Base-by-base conservation (phyloP, 108 stramenopile genomes). In the Skeletonema marinoi region DNA sequence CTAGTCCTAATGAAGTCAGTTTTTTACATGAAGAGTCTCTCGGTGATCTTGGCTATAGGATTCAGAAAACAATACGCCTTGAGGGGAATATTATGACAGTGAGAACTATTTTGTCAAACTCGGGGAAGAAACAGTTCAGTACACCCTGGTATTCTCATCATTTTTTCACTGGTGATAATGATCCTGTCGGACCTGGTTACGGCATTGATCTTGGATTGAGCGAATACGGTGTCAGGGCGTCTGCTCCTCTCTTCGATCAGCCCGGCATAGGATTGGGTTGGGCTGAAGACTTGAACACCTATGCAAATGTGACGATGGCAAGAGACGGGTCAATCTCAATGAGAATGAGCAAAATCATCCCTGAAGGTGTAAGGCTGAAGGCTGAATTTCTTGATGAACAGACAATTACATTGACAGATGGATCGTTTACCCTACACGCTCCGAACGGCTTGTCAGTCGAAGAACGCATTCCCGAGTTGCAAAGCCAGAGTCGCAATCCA, bases 61-160 rank as follows among this genome's bases (percentile, higher is more conserved):
- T 93, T 54, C 70, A 77, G 17, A 89, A 90, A 67, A 86, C 82
- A 36, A 85, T 85, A 38, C 66, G 74, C 10, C 63, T 90, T 3
- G 77, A 86, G 50, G 84, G 88, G 19, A 68, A 87, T 60, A 60
- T 88, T 12, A 73, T 92, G 48, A 71, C 74, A 13, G 90, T 92
- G 66, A 88, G 86, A 58, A 78, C 86, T 25, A 66, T 74, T 14
- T 60, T 94, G 75, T 88, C 90, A 16, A 94, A 94, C 81, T 42
- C 86, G 19, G 93, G 93, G 59, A 72, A 76, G 60, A 85, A 86
- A 19, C 71, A 88, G 25, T 92, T 94, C 68, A 83, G 88, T 5
- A 94, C 93, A 4, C 88, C 89, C 17, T 92, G 91, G 91, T 94
- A 94, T 73, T 90, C 91, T 16, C 93, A 94, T 71, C 88, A 92